These are phyloP conservation scores for Microbotryum scabiosae DNA, from an alignment of 1,284 basidiomycete genomes.

Conservation along the genomic window DNA sequence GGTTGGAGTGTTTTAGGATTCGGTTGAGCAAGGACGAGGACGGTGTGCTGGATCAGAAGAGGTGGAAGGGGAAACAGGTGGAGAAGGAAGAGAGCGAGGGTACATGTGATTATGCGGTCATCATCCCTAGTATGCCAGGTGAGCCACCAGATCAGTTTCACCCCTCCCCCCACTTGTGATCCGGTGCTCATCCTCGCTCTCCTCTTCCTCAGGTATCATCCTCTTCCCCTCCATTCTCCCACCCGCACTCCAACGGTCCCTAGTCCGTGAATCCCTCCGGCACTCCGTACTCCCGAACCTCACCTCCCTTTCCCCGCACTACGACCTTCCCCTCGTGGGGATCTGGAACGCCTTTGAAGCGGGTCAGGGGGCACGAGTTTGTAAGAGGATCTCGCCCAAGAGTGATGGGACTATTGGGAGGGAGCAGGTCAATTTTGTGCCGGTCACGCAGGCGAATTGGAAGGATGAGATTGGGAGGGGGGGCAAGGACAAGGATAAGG, in stretches of 20 bases:
- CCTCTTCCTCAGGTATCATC: constrained; percentile 56
- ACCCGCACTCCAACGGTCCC: constrained; percentile 52
- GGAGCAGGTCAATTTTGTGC: constrained; percentile 1
- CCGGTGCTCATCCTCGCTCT: background rate
- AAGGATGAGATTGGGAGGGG: background rate
- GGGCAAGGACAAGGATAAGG: background rate
- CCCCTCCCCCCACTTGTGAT: background rate
- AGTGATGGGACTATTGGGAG: background rate
- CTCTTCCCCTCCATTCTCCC: constrained; percentile 64
- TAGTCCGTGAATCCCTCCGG: constrained; percentile 60
- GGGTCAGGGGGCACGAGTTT: background rate
- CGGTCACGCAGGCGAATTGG: constrained; percentile 5
- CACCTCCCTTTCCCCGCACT: constrained; percentile 78
- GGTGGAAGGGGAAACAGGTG: constrained; percentile 26
- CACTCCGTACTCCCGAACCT: constrained; percentile 68
- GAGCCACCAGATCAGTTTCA: background rate
- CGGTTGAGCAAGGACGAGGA: constrained; percentile 6
- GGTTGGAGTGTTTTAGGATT: constrained; percentile 14
- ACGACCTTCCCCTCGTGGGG: constrained; percentile 59
- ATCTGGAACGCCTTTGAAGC: constrained; percentile 53
- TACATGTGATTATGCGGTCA: constrained; percentile 12
- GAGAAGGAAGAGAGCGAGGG: background rate
- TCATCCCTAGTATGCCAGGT: constrained; percentile 29
- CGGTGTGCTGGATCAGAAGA: constrained; percentile 14
- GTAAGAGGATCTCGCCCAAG: background rate